Conservation (phyloP, 192 early-diverging fungal species). For the Entophlyctis helioformis region DNA sequence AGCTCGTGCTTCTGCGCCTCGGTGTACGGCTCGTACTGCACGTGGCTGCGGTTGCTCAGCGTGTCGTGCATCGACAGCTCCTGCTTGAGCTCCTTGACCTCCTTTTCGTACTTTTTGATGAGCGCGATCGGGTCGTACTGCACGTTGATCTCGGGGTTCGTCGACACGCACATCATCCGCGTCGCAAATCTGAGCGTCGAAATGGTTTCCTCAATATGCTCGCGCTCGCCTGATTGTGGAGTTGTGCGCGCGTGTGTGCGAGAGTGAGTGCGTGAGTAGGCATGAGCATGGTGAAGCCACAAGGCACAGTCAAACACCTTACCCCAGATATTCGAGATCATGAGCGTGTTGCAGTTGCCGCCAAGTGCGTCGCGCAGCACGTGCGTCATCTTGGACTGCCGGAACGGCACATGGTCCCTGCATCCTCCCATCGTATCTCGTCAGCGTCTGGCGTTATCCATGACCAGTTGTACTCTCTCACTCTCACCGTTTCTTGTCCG, state of each 20-base stretch:
- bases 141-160: constrained; percentile 40
- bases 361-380: constrained; percentile 49
- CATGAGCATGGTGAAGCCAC: background rate
- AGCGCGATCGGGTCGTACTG: constrained; percentile 50
- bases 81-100: constrained; percentile 49
- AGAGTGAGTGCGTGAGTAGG: no score
- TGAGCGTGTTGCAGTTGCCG: constrained; percentile 50
- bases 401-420: constrained; percentile 50
- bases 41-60: constrained; percentile 36
- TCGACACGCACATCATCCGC: constrained; percentile 52
- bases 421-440: background rate
- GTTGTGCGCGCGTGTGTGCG: background rate
- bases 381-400: constrained; percentile 50
- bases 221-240: constrained; percentile 16
- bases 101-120: constrained; percentile 51
- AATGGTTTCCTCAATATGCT: constrained; percentile 54
- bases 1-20: constrained; percentile 37
- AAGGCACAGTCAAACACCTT: background rate
- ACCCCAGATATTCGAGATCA: constrained; percentile 53
- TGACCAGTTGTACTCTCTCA: no score
- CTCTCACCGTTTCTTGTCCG: constrained; percentile 40
- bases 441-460: no score
- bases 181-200: constrained; percentile 51
- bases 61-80: constrained; percentile 54
- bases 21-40: constrained; percentile 44